Base-by-base conservation (phyloP, 1,284 basidiomycete species). In the Ganoderma multipileum region DNA sequence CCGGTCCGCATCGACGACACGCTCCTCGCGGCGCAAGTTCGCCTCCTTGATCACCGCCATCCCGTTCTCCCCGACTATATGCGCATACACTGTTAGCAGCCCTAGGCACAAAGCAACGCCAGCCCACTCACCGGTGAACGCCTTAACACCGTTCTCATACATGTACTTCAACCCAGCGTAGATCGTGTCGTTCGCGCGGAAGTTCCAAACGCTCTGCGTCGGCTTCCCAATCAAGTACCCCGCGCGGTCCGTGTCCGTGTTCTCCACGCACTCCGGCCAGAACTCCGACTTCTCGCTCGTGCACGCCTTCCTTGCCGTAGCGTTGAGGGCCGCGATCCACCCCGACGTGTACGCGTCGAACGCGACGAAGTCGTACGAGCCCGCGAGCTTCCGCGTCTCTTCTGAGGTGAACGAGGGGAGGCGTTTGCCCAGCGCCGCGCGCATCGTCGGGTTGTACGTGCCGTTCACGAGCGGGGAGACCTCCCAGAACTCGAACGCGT, bases 1-100 rank as follows among this genome's bases (percentile, higher is more conserved):
- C 42, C 54, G 33, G 26, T 65, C 64, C 44, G 50, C 55, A 6
- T 65, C 64, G 26, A 65, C 44, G 44, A 41, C 23, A 44, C 52
- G 52, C 52, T 55, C 52, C 28, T 20, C 30, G 28, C 28, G 52
- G 28, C 26, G 52, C 52, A 55, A 11, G 28, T 20, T 55, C 0
- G 52, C 52, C 52, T 55, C 52, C 52, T 55, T 55, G 18, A 55
- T 59, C 33, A 59, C 57, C 33, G 33, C 57, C 57, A 59, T 59
- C 14, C 57, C 57, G 38, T 59, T 59, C 57, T 59, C 57, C 12
- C 57, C 57, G 9, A 59, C 33, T 59, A 30, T 14, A 59, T 26
- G 38, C 20, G 20, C 7, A 18, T 18, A 0, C 54, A n/a, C 0
- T 16, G 20, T 36, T 11, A 39, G 30, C 33, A 4, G 33, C 0